Base-by-base conservation (phyloP, 2,329 filamentous ascomycete genomes). In the Pestalotiopsis sp. region DNA sequence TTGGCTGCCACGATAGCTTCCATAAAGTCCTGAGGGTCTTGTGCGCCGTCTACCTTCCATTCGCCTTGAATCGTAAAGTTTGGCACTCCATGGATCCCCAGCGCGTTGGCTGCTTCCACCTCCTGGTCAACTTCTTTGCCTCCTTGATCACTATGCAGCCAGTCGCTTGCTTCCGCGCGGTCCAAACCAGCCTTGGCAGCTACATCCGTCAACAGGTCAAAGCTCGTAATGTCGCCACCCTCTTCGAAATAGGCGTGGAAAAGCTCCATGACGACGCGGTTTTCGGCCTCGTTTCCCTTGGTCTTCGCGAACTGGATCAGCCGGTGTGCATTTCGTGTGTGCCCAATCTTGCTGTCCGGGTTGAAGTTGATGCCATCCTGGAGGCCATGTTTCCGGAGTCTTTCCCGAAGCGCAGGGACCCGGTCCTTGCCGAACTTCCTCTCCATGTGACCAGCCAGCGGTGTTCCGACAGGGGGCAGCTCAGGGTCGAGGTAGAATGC, bases 401-500 rank as follows among this genome's bases (percentile, higher is more conserved):
- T 88, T 61, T 84, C 79, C 67, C 87, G 83, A 68, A 94, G 89
- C 71, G 86, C 84, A 0, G 81, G 75, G 1, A 88, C 81, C 45
- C 90, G 86, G 58, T 90, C 87, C 17, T 85, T 80, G 45, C 93
- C 93, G 78, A 95, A 94, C 71, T 90, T 91, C 25, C 81, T 76
- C 13, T 82, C 82, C 78, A 92, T 91, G 76, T 87, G 87, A 71
- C 79, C 84, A 2, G 70, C 73, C 57, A 86, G 78, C 20, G 86
- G 83, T 4, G 86, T 75, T 5, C 85, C 83, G 52, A 74, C 72
- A 25, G 77, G 79, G 4, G 84, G 80, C 0, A 91, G 86, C 0
- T 88, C 83, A 0, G 93, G 92, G 75, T 95, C 90, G 66, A 97
- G 87, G 78, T 95, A 95, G 82, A 93, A 97, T 1, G 94, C 92